These are phyloP conservation scores for Licmophora abbreviata DNA, from an alignment of 108 stramenopile species.

Conservation along the genomic window DNA sequence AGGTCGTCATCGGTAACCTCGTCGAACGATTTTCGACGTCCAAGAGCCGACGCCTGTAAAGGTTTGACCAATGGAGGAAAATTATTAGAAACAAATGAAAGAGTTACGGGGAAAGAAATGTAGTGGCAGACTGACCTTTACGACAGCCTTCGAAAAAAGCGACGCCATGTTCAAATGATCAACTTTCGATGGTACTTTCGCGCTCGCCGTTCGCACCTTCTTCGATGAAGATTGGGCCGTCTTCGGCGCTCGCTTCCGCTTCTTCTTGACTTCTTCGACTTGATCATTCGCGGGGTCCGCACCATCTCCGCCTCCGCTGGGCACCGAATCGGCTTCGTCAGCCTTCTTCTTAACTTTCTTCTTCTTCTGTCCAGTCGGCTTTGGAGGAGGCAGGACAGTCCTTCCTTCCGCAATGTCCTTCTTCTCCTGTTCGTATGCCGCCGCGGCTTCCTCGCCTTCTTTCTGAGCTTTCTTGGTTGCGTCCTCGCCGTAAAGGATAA, in stretches of 20 bases:
- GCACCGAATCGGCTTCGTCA: slow-evolving; percentile 22
- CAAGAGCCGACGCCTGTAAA: no score
- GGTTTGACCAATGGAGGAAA: no score
- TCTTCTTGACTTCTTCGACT: slow-evolving; percentile 14
- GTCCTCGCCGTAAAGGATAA: slow-evolving; percentile 82
- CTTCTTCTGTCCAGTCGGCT: slow-evolving; percentile 47
- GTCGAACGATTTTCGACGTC: slow-evolving; percentile 33
- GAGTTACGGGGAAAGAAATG: no score
- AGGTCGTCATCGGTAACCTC: slow-evolving; percentile 38
- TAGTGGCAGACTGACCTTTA: no score
- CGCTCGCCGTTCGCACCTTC: slow-evolving; percentile 19
- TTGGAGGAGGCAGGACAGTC: slow-evolving; percentile 38
- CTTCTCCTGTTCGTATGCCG: slow-evolving; percentile 72
- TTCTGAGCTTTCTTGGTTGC: slow-evolving; percentile 75
- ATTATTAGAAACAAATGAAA: no score
- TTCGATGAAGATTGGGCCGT: slow-evolving; percentile 4
- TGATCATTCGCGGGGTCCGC: slow-evolving; percentile 1
- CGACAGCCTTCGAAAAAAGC: slow-evolving; percentile 19
- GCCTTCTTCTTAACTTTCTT: slow-evolving; percentile 16
- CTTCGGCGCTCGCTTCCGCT: slow-evolving; percentile 13
- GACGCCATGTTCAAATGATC: slow-evolving; percentile 23
- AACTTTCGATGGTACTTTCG: slow-evolving; percentile 3
- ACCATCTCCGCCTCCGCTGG: slow-evolving; percentile 1
- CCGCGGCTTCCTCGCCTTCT: slow-evolving; percentile 86
- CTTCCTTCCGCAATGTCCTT: slow-evolving; percentile 69